Evolutionary conservation across 106 monocot genomes (phyloP), one percentile per base, ranked within the genome.

Genomic region (Cymbidium sinense): DNA sequence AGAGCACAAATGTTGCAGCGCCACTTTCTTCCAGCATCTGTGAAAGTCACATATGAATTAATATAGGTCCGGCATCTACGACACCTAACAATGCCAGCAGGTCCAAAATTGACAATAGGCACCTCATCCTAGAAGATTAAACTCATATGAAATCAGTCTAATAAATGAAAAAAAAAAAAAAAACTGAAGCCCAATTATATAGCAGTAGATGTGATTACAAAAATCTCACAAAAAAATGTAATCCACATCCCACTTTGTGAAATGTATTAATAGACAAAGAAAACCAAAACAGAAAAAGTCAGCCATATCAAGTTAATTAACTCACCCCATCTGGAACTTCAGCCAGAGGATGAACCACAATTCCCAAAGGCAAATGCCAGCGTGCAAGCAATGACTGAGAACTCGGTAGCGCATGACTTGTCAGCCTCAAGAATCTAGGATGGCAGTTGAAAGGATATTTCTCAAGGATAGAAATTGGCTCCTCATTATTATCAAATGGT

Each of bases 351-450:
- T 94, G 90, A 78, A 99, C 89, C 74, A 92, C 87, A 27, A 83
- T 89, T 80, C 94, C 99, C 86, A 99, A 84, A 76, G 99, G 95
- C 74, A 99, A 85, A 86, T 99, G 99, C 99, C 99, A 99, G 77
- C 99, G 88, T 51, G 92, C 74, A 83, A 84, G 82, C 79, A 99
- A 75, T 41, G 99, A 99, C 77, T 99, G 99, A 61, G 95, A 99
- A 83, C 79, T 92, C 21, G 99, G 99, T 64, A 99, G 76, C 12
- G 99, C 90, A 84, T 95, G 86, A 54, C 92, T 99, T 62, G 99
- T 99, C 87, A 99, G 64, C 76, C 92, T 81, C 30, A 99, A 87
- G 70, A 81, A 99, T 86, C 90, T 89, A 30, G 87, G 90, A 54
- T 94, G 88, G 77, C 99, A 95, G 76, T 99, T 99, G 37, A 90